Percentiles rank a stretch among this genome's conserved stretches.
Evolutionary conservation across 768 basidiomycete species (phyloP).

Genomic region (Boletus rubroflammeus): DNA sequence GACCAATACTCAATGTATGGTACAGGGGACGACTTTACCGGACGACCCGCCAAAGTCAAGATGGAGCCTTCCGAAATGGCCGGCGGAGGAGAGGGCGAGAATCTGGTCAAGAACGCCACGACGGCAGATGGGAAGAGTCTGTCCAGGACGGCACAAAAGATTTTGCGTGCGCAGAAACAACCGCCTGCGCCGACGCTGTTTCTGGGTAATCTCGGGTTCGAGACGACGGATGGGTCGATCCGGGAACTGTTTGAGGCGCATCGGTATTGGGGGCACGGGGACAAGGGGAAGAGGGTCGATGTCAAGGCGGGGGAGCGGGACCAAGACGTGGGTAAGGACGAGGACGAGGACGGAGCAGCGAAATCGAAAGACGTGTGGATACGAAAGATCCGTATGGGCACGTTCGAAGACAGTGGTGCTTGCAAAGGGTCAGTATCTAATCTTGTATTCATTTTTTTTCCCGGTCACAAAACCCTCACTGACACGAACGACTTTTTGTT

Average conservation of each 20-base stretch:
- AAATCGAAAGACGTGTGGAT: conserved; percentile 47
- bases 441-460: conserved; percentile 17
- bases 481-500: not conserved
- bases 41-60: conserved; percentile 52
- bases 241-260: conserved; percentile 72
- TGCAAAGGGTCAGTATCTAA: conserved; percentile 79
- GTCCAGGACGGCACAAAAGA: conserved; percentile 74
- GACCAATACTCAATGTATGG: not conserved
- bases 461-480: not conserved
- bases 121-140: conserved; percentile 27
- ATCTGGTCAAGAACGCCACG: conserved; percentile 26
- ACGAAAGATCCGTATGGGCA: conserved; percentile 87
- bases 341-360: not conserved
- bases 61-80: conserved; percentile 30
- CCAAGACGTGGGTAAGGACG: not conserved
- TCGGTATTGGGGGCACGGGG: conserved; percentile 27
- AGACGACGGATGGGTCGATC: conserved; percentile 77
- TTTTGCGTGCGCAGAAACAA: conserved; percentile 75
- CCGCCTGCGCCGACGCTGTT: conserved; percentile 84
- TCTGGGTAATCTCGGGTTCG: conserved; percentile 90
- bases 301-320: conserved; percentile 28
- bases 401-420: conserved; percentile 90
- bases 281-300: conserved; percentile 32
- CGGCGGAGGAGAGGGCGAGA: conserved; percentile 23
- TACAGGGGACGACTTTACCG: conserved; percentile 70